Base-by-base conservation (phyloP, 306 rosid species). In the Senna tora region DNA sequence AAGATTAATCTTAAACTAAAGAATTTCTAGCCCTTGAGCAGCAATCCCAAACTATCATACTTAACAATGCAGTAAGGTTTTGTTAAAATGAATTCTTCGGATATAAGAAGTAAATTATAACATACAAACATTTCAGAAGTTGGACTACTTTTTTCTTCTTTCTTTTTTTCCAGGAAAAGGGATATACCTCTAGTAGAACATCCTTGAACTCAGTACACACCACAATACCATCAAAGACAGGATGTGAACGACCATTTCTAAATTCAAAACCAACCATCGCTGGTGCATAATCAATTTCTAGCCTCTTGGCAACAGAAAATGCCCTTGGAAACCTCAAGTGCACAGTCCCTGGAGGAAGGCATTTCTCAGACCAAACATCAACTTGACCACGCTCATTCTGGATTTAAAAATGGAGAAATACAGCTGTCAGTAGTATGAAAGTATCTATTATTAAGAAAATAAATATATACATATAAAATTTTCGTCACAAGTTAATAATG, bases 351-450 rank as follows among this genome's bases (percentile, higher is more conserved):
- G 90, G 96, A 6, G 98, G 97, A 75, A 93, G 98, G 77, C 98
- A 93, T 78, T 93, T 93, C 84, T 93, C 96, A 62, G 98, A 93
- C 98, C 97, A 93, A 65, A 93, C 97, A 0, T 93, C 97, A 71
- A 93, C 96, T 77, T 89, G 96, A 69, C 98, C 98, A 2, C 88
- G 92, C 30, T 91, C 92, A 14, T 89, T 89, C 98, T 93, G 61
- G 9, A 70, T 45, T 75, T 51, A 61, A 59, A 61, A 82, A 79
- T 19, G 64, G 21, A 36, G 57, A 63, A 76, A 80, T 25, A 47
- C 30, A 79, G 63, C 67, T 2, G 67, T 81, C 75, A 84, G 78
- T 69, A 34, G 73, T 5, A 65, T 11, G 30, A 76, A 69, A 76
- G n/a, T 41, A 55, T 71, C 20, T 45, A 45, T 58, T 51, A 39